Percentiles rank a stretch among this genome's conserved stretches.
phyloP scores from a whole-genome alignment of 495 filamentous ascomycete species.

The Durotheca rogersii region DNA sequence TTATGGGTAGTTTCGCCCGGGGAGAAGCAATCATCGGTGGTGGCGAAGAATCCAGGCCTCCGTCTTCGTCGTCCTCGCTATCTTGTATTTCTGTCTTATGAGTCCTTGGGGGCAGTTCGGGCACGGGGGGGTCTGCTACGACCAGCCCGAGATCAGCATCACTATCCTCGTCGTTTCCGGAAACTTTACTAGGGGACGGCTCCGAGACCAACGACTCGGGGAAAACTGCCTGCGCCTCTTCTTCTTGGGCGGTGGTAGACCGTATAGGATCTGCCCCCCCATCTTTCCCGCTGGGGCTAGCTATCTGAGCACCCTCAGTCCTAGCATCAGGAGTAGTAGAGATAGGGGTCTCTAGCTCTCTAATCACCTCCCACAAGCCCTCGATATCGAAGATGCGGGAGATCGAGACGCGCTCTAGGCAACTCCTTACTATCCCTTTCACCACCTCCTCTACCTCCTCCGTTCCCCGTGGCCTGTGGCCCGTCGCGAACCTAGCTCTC shows the following conservation, averaged over 20 bases:
- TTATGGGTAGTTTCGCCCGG: background rate
- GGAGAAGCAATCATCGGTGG: conserved; percentile 5
- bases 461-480: background rate
- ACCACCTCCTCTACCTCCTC: conserved; percentile 4
- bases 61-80: conserved; percentile 39
- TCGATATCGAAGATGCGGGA: conserved; percentile 61
- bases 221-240: too few relatives aligned
- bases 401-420: conserved; percentile 54
- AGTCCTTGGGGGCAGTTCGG: background rate
- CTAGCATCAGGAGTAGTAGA: background rate
- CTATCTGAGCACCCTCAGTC: background rate
- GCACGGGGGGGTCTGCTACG: too few relatives aligned
- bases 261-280: too few relatives aligned
- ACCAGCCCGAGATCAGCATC: too few relatives aligned
- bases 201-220: too few relatives aligned
- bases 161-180: background rate
- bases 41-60: conserved; percentile 19
- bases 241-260: too few relatives aligned
- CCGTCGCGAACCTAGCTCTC: background rate
- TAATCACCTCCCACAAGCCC: conserved; percentile 57
- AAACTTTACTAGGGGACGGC: too few relatives aligned
- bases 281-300: background rate
- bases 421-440: conserved; percentile 26
- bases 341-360: conserved; percentile 40
- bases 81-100: conserved; percentile 29